A percentile compares a stretch with the other conserved stretches of the same genome.
Conservation (phyloP, 75 land plant species). For the Isoetes taiwanensis region DNA sequence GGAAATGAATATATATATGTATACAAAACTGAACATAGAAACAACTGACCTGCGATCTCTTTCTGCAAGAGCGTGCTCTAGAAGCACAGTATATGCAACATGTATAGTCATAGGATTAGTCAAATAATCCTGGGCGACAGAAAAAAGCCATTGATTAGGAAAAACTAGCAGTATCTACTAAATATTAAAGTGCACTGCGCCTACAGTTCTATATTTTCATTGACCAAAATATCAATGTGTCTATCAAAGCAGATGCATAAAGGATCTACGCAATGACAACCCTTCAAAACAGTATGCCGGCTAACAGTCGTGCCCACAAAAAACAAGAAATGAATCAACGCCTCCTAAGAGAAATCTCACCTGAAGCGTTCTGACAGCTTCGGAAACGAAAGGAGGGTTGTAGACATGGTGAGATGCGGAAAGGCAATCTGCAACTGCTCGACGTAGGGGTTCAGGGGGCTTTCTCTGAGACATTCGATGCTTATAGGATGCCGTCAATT, state of each 20-base stretch:
- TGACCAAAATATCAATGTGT: too few relatives aligned
- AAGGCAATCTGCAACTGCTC: conserved; percentile 91
- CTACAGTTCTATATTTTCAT: too few relatives aligned
- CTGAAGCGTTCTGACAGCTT: conserved; percentile 81
- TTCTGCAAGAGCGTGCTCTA: conserved; percentile 94
- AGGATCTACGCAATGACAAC: not conserved
- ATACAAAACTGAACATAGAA: not conserved
- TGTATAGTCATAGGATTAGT: conserved; percentile 53
- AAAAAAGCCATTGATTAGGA: too few relatives aligned
- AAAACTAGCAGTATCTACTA: too few relatives aligned
- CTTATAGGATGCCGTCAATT: too few relatives aligned
- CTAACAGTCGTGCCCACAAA: too few relatives aligned
- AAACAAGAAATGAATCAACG: not conserved
- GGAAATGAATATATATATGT: not conserved
- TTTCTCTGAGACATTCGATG: conserved; percentile 47
- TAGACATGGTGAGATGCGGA: conserved; percentile 45
- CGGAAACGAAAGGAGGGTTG: conserved; percentile 32
- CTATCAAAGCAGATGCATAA: too few relatives aligned
- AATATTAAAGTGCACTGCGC: too few relatives aligned
- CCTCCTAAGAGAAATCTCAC: conserved; percentile 23
- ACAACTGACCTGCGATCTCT: conserved; percentile 93
- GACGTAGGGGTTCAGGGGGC: conserved; percentile 95
- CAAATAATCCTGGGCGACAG: conserved; percentile 96
- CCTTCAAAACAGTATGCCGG: not conserved
- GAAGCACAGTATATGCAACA: conserved; percentile 64